These are phyloP conservation scores for Camelina sativa DNA, from an alignment of 345 rosid genomes.

Conservation along the genomic window DNA sequence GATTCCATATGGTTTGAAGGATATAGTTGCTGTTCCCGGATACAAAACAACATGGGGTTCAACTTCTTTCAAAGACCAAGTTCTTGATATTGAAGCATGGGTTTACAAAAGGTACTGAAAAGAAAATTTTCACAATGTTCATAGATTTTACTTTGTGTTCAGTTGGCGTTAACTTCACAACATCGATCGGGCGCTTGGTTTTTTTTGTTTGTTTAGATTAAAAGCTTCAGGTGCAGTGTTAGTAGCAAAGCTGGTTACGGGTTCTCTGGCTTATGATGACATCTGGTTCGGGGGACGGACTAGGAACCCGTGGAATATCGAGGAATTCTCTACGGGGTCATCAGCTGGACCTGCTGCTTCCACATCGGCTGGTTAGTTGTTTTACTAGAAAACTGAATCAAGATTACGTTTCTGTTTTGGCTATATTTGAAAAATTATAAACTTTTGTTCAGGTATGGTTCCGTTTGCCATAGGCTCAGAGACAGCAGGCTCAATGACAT, in stretches of 20 bases:
- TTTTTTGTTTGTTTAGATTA: conserved; percentile 33
- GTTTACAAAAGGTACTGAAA: conserved; percentile 73
- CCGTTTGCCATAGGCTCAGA: conserved; percentile 97
- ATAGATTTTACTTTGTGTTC: background rate
- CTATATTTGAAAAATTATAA: background rate
- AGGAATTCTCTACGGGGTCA: conserved; percentile 88
- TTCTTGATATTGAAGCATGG: conserved; percentile 78
- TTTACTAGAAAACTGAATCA: background rate
- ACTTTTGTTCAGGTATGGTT: conserved; percentile 59
- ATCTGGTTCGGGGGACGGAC: conserved; percentile 92
- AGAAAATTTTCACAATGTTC: background rate
- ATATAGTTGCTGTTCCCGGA: conserved; percentile 71
- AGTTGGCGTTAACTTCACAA: background rate
- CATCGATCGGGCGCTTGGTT: no score
- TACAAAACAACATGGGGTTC: conserved; percentile 97
- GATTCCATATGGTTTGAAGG: conserved; percentile 90
- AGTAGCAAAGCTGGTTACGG: conserved; percentile 84
- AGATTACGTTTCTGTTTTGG: background rate
- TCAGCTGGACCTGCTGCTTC: conserved; percentile 96
- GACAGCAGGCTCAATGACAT: conserved; percentile 87
- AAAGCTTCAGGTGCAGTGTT: conserved; percentile 73
- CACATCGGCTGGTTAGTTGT: conserved; percentile 70
- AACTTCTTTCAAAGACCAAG: conserved; percentile 68
- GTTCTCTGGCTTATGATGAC: conserved; percentile 88
- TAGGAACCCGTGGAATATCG: conserved; percentile 93